phyloP scores from a whole-genome alignment of 2,329 filamentous ascomycete species.

The Colletotrichum lupini region DNA sequence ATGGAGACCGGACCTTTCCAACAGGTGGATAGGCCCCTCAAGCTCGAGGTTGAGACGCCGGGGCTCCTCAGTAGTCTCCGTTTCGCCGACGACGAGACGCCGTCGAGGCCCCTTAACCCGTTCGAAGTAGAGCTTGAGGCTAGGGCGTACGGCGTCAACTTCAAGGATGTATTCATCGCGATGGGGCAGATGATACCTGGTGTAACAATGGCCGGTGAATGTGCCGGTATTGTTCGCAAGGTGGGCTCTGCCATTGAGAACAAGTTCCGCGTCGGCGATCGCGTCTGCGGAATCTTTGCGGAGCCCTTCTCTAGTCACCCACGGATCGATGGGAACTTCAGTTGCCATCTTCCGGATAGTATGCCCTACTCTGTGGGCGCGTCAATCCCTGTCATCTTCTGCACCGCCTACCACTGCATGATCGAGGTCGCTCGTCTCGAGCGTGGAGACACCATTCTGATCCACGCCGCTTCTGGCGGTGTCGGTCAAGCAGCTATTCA shows the following conservation, averaged over 20 bases:
- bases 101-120: conserved; percentile 26
- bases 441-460: conserved; percentile 45
- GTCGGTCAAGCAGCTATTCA: conserved; percentile 50
- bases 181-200: conserved; percentile 38
- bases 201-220: conserved; percentile 39
- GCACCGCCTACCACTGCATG: conserved; percentile 43
- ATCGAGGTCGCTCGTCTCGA: conserved; percentile 40
- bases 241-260: conserved; percentile 39
- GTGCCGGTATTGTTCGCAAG: conserved; percentile 40
- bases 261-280: conserved; percentile 39
- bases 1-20: not conserved
- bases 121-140: conserved; percentile 39
- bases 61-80: conserved; percentile 25
- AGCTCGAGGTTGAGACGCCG: conserved; percentile 32
- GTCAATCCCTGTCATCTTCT: conserved; percentile 40
- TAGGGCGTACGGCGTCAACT: conserved; percentile 37
- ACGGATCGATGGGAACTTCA: conserved; percentile 3
- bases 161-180: conserved; percentile 41
- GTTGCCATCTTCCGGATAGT: conserved; percentile 48
- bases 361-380: conserved; percentile 52
- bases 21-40: conserved; percentile 23
- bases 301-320: conserved; percentile 7
- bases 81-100: conserved; percentile 31
- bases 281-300: conserved; percentile 29
- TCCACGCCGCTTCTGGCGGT: conserved; percentile 49